Base-by-base conservation (phyloP, 768 basidiomycete genomes). In the Trametes gibbosa region DNA sequence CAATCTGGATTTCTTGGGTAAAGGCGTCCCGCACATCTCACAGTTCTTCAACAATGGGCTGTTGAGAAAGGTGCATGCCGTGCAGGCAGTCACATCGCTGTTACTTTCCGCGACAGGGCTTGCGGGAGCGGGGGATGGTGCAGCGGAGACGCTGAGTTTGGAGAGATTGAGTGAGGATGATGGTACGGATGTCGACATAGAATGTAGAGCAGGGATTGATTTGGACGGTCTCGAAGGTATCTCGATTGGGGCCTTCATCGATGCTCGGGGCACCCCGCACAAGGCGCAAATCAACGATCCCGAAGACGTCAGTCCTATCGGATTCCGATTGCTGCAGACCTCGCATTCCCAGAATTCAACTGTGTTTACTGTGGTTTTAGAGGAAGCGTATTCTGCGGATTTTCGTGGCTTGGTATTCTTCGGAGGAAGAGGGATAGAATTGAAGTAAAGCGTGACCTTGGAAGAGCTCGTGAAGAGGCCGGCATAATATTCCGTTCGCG, bases 51-150 rank as follows among this genome's bases (percentile, higher is more conserved):
- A 76, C 1, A 83, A 86, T 0, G 84, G 84, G 60, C 90, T 86
- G 72, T 99, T 99, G 13, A 95, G 76, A 70, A 95, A 99, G 1
- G 96, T 98, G 70, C 97, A 99, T 1, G 85, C 86, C 1, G 86
- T 81, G 71, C 96, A 99, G 14, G 88, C 73, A 43, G 89, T 77
- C 34, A 79, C 69, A 2, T 72, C 72, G 17, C 57, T 43, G 2
- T 39, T 23, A 19, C 47, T 37, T 23, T 43, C 34, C 34, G 45
- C 34, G 5, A 13, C 35, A 8, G 51, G 45, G 4, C 42, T 48
- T 41, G 63, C 64, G 19, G 41, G 53, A 1, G 72, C 69, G 19
- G 72, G 70, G 43, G 74, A 69, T 53, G 75, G 62, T 24, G 77
- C 70, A 6, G 75, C 70, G 1, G 75, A 69, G 3, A 57, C 5